Base-by-base conservation (phyloP, 75 land plant species). In the Pinus taeda region DNA sequence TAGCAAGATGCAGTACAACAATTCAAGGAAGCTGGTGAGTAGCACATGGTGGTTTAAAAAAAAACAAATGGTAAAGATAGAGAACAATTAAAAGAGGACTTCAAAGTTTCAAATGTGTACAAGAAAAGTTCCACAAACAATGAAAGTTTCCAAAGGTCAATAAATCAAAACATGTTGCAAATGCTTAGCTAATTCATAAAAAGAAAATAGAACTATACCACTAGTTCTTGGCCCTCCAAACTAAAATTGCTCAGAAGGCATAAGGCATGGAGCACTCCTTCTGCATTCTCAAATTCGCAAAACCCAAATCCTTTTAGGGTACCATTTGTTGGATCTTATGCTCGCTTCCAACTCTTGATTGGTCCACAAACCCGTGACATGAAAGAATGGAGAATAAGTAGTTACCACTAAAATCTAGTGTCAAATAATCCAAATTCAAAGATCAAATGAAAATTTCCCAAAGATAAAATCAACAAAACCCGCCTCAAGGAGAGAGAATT, bases 201-300 rank as follows among this genome's bases (percentile, higher is more conserved):
- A 42, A 39, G 24, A 4, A n/a, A 69, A 39, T 2, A 21, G 55
- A 69, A 6, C 20, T 30, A 75, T 93, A 97, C 99, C 98, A 91
- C 84, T 56, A 97, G 78, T 72, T 97, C 99, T 79, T 91, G 98
- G 18, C 99, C 99, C 81, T 97, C 99, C 66, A 97, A 62, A 58
- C 79, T 85, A 58, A 86, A 82, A 81, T 91, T 95, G 78, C 78
- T 93, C 17, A 97, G 81, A 24, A 94, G 79, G 18, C 97, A 90
- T 26, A 94, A 57, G 4, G 95, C 95, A 79, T 95, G 92, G 60
- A 94, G 87, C 65, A 92, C 89, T 12, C 97, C 97, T 83, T 94
- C 97, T 64, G 95, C 88, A 73, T 87, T 81, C 59, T 94, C 97
- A 86, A 92, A 94, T 75, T 94, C 97, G 75, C 95, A 94, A 74